Evolutionary conservation across 164 flowering plant species (phyloP), one percentile per base, ranked within the genome.

Genomic region (Aristolochia contorta): DNA sequence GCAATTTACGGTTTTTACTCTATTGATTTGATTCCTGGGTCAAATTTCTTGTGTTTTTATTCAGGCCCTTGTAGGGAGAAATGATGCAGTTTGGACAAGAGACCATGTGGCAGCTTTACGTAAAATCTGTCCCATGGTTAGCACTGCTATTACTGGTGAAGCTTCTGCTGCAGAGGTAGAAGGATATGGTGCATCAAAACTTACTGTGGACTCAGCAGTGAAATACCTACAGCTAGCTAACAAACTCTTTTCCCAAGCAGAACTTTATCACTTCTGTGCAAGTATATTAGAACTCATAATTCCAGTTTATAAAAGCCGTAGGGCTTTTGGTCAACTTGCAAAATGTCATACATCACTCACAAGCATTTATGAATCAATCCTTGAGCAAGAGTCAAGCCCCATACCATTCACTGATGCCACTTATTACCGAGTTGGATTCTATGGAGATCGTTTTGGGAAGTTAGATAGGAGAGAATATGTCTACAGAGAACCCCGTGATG

Each of bases 131-230:
- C 99, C 99, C 22, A 80, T 85, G 94, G 99, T 90, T 57, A 93
- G 85, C 74, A 78, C 65, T 67, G 97, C 89, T 70, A 82, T 88
- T 30, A 75, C 80, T 33, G 80, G 83, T 43, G 99, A 93, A 76
- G 82, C 99, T 50, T 88, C 99, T 23, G 95, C 99, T 23, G 99
- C 97, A 37, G 99, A 93, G 78, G 94, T 93, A 43, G 97, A 93
- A 78, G 97, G 99, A 43, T 93, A 93, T 71, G 99, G 97, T 71
- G 94, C 99, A 68, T 93, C 99, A 54, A 93, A 93, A 71, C 96
- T 93, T 57, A 93, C 99, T 0, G 96, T 93, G 53, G 99, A 93
- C 75, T 93, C 97, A 57, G 99, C 99, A 20, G 99, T 93, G 52
- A 93, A 93, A 65, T 93, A 93, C 71, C 80, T 93, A 21, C 97